phyloP scores from a whole-genome alignment of 306 rosid species.

The Clitoria ternatea region DNA sequence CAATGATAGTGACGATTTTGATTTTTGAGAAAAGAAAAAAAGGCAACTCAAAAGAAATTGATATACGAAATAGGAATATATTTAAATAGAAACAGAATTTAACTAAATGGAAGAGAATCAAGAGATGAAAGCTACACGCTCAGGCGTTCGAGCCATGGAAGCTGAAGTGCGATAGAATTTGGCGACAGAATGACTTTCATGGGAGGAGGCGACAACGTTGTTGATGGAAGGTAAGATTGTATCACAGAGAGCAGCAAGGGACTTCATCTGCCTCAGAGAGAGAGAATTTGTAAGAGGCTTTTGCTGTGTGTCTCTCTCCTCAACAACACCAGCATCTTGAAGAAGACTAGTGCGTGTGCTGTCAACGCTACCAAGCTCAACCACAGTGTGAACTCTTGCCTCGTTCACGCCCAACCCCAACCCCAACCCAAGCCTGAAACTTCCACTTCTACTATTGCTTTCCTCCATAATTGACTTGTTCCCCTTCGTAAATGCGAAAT shows the following conservation, averaged over 20 bases:
- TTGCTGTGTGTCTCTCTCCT: not conserved
- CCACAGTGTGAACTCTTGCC: slow-evolving; percentile 31
- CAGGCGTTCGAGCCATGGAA: slow-evolving; percentile 59
- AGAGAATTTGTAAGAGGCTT: slow-evolving; percentile 27
- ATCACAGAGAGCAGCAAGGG: slow-evolving; percentile 60
- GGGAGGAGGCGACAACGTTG: not conserved
- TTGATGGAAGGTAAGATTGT: slow-evolving; percentile 58
- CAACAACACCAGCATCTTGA: not conserved
- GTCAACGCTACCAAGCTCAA: slow-evolving; percentile 29
- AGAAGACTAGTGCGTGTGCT: slow-evolving; percentile 19
- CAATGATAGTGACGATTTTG: too few species aligned
- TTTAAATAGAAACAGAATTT: too few species aligned
- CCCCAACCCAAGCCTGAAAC: slow-evolving; percentile 19
- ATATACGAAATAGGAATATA: too few species aligned
- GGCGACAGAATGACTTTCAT: slow-evolving; percentile 29
- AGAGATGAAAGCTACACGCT: slow-evolving; percentile 34
- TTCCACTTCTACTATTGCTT: slow-evolving; percentile 16
- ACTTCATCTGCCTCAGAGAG: slow-evolving; percentile 54
- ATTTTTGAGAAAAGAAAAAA: too few species aligned
- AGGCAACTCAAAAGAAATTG: too few species aligned
- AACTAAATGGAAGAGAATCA: not conserved
- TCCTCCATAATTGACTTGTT: slow-evolving; percentile 22
- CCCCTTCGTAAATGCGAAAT: not conserved
- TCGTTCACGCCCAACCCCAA: slow-evolving; percentile 9
- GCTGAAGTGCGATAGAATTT: slow-evolving; percentile 51